A percentile compares a stretch with the other conserved stretches of the same genome.
phyloP scores from a whole-genome alignment of 345 rosid species.

The Dipteronia dyeriana region DNA sequence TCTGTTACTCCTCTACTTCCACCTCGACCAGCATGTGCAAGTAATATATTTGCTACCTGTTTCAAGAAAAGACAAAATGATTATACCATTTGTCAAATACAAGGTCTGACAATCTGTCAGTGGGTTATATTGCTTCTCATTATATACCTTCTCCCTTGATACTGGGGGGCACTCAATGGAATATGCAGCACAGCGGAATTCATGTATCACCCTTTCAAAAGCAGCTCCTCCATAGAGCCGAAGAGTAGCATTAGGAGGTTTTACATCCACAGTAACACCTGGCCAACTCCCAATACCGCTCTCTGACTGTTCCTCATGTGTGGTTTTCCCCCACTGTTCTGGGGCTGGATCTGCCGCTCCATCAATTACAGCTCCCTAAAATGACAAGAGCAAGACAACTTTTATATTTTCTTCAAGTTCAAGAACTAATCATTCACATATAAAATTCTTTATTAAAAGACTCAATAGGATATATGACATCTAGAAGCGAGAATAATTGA shows the following conservation, averaged over 20 bases:
- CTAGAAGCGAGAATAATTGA: background rate
- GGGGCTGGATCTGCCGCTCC: constrained; percentile 99
- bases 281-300: constrained; percentile 98
- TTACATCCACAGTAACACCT: constrained; percentile 67
- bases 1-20: constrained; percentile 88
- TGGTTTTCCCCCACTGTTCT: constrained; percentile 96
- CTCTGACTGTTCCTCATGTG: constrained; percentile 76
- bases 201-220: constrained; percentile 92
- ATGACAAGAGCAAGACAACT: constrained; percentile 23
- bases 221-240: constrained; percentile 99
- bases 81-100: constrained; percentile 11
- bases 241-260: constrained; percentile 90
- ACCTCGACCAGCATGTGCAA: constrained; percentile 93
- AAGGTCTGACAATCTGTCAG: background rate
- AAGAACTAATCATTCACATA: background rate
- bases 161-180: constrained; percentile 92
- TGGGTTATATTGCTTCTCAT: background rate
- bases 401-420: background rate
- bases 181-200: constrained; percentile 93
- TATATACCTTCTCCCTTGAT: constrained; percentile 89
- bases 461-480: background rate
- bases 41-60: constrained; percentile 93
- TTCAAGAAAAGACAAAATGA: constrained; percentile 11
- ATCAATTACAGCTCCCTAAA: constrained; percentile 83
- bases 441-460: background rate